A percentile compares a stretch with the other conserved stretches of the same genome.
phyloP scores from a whole-genome alignment of 208 protist species.

The Vickermania spadyakhi region DNA sequence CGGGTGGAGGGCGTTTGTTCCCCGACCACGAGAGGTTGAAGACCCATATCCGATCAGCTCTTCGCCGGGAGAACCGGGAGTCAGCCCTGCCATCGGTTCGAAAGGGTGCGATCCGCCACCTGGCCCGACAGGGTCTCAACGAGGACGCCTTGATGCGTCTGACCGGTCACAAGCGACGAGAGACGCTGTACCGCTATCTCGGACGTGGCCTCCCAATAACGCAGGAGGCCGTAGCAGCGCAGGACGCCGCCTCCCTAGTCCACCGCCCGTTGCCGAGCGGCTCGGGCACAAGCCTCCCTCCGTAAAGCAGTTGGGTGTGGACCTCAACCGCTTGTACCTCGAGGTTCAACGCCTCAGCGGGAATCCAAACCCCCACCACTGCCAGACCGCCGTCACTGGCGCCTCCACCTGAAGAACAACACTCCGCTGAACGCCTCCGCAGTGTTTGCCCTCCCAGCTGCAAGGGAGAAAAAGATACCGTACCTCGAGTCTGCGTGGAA shows the following conservation, averaged over 20 bases:
- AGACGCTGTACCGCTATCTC: neutral
- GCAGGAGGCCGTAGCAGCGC: neutral
- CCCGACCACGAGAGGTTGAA: neutral
- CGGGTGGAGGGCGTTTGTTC: neutral
- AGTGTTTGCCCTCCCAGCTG: neutral
- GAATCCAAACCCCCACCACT: neutral
- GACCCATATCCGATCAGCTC: neutral
- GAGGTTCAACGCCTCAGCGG: conserved; percentile 1
- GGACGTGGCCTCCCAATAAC: conserved; percentile 1
- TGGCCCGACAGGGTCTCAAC: neutral
- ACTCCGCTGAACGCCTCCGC: neutral
- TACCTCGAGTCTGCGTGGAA: neutral
- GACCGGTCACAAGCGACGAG: neutral
- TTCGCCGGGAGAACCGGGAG: neutral
- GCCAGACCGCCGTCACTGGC: neutral
- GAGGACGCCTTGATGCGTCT: neutral
- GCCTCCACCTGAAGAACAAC: conserved; percentile 5
- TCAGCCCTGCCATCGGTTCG: neutral
- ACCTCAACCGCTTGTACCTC: neutral
- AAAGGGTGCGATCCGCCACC: conserved; percentile 1
- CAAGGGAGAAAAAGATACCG: neutral
- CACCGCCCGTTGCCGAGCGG: conserved; percentile 1
- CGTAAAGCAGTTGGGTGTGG: conserved; percentile 1
- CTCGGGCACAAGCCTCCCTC: neutral
- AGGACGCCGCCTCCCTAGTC: neutral